Percentiles rank a stretch among this genome's conserved stretches.
Evolutionary conservation across 2,329 filamentous ascomycete species (phyloP).

Genomic region (Oidium heveae): DNA sequence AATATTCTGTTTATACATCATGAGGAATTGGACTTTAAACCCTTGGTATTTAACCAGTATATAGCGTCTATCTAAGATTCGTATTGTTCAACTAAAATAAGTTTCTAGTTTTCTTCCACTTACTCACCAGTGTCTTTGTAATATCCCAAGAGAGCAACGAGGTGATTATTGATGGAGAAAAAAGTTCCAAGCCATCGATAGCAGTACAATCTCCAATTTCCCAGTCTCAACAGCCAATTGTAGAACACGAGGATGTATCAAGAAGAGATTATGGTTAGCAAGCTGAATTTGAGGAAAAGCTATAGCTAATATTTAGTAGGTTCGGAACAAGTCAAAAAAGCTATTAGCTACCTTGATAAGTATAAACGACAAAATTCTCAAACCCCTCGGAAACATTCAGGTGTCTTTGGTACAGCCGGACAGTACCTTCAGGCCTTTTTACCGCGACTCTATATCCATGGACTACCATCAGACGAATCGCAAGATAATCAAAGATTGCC

Average conservation of each 20-base stretch:
- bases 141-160: constrained; percentile 6
- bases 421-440: constrained; percentile 39
- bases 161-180: constrained; percentile 6
- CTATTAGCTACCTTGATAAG: constrained; percentile 13
- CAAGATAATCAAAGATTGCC: constrained; percentile 15
- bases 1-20: constrained; percentile 6
- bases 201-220: constrained; percentile 8
- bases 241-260: constrained; percentile 6
- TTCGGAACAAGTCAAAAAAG: constrained; percentile 14
- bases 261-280: constrained; percentile 9
- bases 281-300: neutral
- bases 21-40: constrained; percentile 11
- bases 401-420: constrained; percentile 27
- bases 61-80: constrained; percentile 2
- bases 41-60: constrained; percentile 14
- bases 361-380: constrained; percentile 11
- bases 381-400: constrained; percentile 23
- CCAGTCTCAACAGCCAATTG: constrained; percentile 8
- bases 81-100: neutral
- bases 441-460: constrained; percentile 38
- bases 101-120: constrained; percentile 10
- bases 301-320: constrained; percentile 9
- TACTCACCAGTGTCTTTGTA: constrained; percentile 7
- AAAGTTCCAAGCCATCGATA: constrained; percentile 9
- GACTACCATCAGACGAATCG: constrained; percentile 18